Base-by-base conservation (phyloP, 2,329 filamentous ascomycete genomes). In the Macrophomina phaseolina region DNA sequence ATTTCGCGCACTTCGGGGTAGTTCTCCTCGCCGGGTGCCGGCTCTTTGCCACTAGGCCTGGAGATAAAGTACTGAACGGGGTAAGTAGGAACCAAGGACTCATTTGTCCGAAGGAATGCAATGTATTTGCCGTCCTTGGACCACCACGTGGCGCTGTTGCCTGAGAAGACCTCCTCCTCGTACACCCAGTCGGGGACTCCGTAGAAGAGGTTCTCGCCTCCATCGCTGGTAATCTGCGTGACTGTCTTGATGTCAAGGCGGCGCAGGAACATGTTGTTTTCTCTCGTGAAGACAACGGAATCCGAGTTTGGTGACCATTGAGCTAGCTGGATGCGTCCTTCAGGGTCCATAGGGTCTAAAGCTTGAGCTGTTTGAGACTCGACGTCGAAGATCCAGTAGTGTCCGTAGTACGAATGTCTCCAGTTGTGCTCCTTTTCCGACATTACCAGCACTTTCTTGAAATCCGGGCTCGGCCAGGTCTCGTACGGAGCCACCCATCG, bases 101-200 rank as follows among this genome's bases (percentile, higher is more conserved):
- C 96, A 76, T 99, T 95, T 5, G 95, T 99, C 36, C 93, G 90
- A 68, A 99, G 82, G 77, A 97, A 99, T 28, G 95, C 93, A 67
- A 99, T 81, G 75, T 91, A 97, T 73, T 93, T 90, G 62, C 94
- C 95, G 76, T 96, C 92, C 42, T 90, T 86, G 40, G 93, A 94
- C 94, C 94, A 99, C 95, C 96, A 99, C 1, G 94, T 96, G 5
- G 92, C 94, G 68, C 87, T 92, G 71, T 92, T 91, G 1, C 87
- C 90, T 14, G 83, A 79, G 69, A 98, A 92, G 3, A 97, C 92
- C 77, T 97, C 93, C 73, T 91, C 89, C 75, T 96, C 92, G 73
- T 97, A 97, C 0, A 98, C 95, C 95, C 95, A 99, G 77, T 99
- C 96, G 0, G 95, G 95, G 23, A 97, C 88, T 18, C 95, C 95